Evolutionary conservation across 192 early-diverging fungal genomes (phyloP).

Genomic region (Coemansia sp.): DNA sequence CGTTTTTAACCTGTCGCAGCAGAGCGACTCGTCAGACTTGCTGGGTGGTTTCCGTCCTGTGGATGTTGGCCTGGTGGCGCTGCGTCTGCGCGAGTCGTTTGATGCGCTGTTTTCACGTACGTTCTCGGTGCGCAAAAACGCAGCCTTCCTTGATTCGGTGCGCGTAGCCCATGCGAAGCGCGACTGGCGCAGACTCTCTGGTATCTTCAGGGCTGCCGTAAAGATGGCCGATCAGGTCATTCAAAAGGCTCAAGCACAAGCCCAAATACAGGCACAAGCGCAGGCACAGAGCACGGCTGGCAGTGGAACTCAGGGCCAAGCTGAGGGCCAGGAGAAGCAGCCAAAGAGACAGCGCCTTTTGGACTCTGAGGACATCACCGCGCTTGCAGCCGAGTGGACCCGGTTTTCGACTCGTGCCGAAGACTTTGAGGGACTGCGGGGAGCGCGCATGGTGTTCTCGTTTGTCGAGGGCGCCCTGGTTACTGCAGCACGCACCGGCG

Average conservation of each 20-base stretch:
- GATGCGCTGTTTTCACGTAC: constrained; percentile 81
- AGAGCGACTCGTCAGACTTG: constrained; percentile 90
- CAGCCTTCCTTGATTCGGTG: constrained; percentile 77
- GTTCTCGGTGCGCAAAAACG: constrained; percentile 84
- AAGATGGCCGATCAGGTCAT: constrained; percentile 25
- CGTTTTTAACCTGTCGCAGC: constrained; percentile 97
- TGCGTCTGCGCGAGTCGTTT: constrained; percentile 79
- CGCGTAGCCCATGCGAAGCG: constrained; percentile 63
- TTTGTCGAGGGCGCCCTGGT: constrained; percentile 95
- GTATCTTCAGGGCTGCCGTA: constrained; percentile 66
- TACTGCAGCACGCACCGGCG: constrained; percentile 80
- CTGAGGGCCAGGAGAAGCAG: not conserved
- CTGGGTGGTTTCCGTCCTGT: constrained; percentile 98
- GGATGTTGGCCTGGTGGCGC: constrained; percentile 74
- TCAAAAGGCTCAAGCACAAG: constrained; percentile 1
- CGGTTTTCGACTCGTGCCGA: constrained; percentile 60
- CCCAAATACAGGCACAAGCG: not conserved
- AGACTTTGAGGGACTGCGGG: constrained; percentile 58
- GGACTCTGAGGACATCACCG: constrained; percentile 18
- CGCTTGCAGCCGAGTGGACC: constrained; percentile 68
- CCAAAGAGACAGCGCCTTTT: constrained; percentile 17
- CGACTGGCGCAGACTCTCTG: constrained; percentile 82
- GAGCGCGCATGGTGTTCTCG: constrained; percentile 76
- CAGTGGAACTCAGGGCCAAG: not conserved
- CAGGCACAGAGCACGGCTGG: constrained; percentile 33